phyloP scores from a whole-genome alignment of 2,329 filamentous ascomycete genomes.

The Calonectria pseudoturangicola region DNA sequence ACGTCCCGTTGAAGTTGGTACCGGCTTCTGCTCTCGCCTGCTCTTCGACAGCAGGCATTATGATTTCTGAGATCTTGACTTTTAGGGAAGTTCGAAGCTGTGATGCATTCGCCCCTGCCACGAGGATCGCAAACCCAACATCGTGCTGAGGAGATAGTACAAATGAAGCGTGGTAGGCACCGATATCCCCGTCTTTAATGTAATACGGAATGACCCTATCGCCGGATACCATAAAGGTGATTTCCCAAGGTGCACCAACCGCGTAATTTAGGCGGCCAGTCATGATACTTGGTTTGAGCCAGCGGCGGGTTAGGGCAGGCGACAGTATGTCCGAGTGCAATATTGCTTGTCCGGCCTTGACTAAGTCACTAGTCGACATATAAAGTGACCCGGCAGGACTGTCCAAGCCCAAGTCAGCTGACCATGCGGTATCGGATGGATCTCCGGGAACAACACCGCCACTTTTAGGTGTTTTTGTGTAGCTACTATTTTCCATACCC shows the following conservation, averaged over 20 bases:
- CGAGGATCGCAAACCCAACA: neutral
- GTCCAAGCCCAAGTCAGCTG: neutral
- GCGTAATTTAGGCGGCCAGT: neutral
- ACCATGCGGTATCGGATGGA: neutral
- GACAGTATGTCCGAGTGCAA: neutral
- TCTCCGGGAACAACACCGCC: neutral
- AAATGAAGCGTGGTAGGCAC: neutral
- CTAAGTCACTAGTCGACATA: neutral
- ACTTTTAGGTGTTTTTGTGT: neutral
- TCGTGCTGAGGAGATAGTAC: neutral
- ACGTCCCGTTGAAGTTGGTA: neutral
- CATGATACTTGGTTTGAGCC: neutral
- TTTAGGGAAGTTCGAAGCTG: neutral
- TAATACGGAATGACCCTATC: neutral
- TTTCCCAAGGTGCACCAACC: neutral
- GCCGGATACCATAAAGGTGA: neutral
- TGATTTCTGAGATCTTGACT: neutral
- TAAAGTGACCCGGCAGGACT: constrained; percentile 1
- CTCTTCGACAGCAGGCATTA: neutral
- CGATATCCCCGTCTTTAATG: neutral
- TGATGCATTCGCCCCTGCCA: neutral
- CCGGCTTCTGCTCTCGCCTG: neutral
- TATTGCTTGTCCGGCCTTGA: neutral
- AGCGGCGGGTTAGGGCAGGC: neutral
- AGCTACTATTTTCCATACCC: neutral